Percentiles rank a stretch among this genome's conserved stretches.
phyloP scores from a whole-genome alignment of 2,329 filamentous ascomycete species.

The Huntiella abstrusa region DNA sequence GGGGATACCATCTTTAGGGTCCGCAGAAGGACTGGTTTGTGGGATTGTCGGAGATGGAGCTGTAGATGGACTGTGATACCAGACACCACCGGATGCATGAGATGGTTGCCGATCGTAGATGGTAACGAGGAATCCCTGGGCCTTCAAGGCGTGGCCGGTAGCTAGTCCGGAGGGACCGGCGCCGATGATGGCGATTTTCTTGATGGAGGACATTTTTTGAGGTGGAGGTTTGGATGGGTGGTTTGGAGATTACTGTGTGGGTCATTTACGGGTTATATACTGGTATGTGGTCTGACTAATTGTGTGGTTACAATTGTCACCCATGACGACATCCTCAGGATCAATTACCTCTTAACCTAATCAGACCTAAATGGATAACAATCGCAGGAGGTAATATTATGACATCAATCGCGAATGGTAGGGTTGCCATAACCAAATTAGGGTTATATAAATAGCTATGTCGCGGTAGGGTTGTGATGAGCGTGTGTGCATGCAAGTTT shows the following conservation, averaged over 20 bases:
- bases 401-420: too few species aligned
- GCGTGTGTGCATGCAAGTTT: too few species aligned
- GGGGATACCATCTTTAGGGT: conserved; percentile 30
- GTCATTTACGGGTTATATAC: too few species aligned
- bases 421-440: too few species aligned
- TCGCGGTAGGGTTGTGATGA: too few species aligned
- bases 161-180: conserved; percentile 65
- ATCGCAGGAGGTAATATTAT: too few species aligned
- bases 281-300: too few species aligned
- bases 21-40: conserved; percentile 47
- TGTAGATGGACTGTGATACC: conserved; percentile 51
- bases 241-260: neutral
- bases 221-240: neutral
- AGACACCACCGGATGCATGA: conserved; percentile 51
- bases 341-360: too few species aligned
- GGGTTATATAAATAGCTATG: too few species aligned
- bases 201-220: conserved; percentile 26
- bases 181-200: conserved; percentile 58
- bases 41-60: conserved; percentile 38
- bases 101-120: conserved; percentile 66
- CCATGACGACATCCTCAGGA: too few species aligned
- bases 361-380: too few species aligned
- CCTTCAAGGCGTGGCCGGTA: conserved; percentile 61
- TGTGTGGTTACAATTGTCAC: too few species aligned
- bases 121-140: conserved; percentile 53